Percentiles rank a stretch among this genome's conserved stretches.
These are phyloP conservation scores for Chlorella variabilis DNA, from an alignment of 163 green algal species.

Conservation along the genomic window DNA sequence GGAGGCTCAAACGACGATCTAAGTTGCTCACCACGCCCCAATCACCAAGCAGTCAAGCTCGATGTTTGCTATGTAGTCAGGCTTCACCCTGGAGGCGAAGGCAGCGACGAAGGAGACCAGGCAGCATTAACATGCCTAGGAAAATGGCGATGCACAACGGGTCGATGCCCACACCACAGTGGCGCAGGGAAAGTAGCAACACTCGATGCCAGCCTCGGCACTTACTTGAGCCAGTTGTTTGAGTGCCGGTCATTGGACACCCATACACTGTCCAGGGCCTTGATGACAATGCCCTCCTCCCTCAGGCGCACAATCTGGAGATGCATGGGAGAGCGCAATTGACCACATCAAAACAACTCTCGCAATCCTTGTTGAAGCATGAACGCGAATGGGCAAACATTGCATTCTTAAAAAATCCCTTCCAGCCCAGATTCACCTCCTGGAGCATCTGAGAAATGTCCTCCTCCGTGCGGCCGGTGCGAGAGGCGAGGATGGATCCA, in stretches of 20 bases:
- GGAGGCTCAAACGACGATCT: not conserved
- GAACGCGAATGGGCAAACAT: too few relatives aligned
- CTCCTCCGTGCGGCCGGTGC: constrained; percentile 33
- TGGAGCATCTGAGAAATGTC: constrained; percentile 69
- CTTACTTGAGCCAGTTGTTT: constrained; percentile 22
- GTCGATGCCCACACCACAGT: too few relatives aligned
- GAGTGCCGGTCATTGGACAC: constrained; percentile 11
- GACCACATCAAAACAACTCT: too few relatives aligned
- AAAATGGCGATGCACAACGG: too few relatives aligned
- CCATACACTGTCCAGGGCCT: constrained; percentile 21
- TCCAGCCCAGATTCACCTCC: constrained; percentile 8
- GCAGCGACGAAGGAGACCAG: not conserved
- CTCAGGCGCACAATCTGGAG: not conserved
- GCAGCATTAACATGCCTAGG: too few relatives aligned
- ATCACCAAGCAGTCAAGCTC: constrained; percentile 10
- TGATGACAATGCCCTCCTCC: constrained; percentile 35
- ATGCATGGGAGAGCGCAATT: too few relatives aligned
- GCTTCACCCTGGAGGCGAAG: constrained; percentile 69
- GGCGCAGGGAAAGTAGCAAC: too few relatives aligned
- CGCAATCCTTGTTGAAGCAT: too few relatives aligned
- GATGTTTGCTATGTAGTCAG: constrained; percentile 67
- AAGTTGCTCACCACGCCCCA: constrained; percentile 31
- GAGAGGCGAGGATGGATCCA: constrained; percentile 37
- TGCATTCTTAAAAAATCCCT: too few relatives aligned
- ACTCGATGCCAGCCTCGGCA: too few relatives aligned